Base-by-base conservation (phyloP, 768 basidiomycete species). In the Leucocoprinus sp. region DNA sequence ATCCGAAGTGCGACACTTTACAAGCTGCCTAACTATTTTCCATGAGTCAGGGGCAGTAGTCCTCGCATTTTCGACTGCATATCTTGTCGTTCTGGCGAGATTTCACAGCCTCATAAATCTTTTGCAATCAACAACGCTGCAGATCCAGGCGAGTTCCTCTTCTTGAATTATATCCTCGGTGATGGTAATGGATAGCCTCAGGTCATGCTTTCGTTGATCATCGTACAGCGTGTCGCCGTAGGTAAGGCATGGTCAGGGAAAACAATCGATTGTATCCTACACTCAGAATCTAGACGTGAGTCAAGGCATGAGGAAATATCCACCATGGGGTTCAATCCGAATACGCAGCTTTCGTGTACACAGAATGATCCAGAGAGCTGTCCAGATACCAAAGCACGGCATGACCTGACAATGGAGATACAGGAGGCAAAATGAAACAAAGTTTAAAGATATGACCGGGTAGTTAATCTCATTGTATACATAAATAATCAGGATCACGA, bases 171-270 rank as follows among this genome's bases (percentile, higher is more conserved):
- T 5, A 5, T 5, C 17, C 3, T 3, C 33, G 7, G 15, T 11
- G 19, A 12, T 26, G 15, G 8, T 40, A 14, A 34, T 22, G 14
- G 11, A 27, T 33, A 5, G 15, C n/a, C 12, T 8, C 14, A 47
- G 45, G 45, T 47, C n/a, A 34, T 28, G 27, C 19, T 26, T 11
- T 24, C 45, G 14, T 18, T 47, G 17, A 34, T 40, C 9, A 40
- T 47, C 5, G 33, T 47, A 19, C 45, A 47, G 28, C 45, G 45
- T 14, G 15, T 40, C 4, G n/a, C 38, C 19, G 45, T 15, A 21
- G 45, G 45, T 7, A 47, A 27, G 24, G 37, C 45, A 3, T 47
- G 45, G 45, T 47, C 45, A 8, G 45, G 45, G 6, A 47, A 47
- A 24, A 40, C 23, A 3, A 34, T 47, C 15, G 45, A 47, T 15